Evolutionary conservation across 2,329 filamentous ascomycete genomes (phyloP).

Genomic region (Neurospora crassa): DNA sequence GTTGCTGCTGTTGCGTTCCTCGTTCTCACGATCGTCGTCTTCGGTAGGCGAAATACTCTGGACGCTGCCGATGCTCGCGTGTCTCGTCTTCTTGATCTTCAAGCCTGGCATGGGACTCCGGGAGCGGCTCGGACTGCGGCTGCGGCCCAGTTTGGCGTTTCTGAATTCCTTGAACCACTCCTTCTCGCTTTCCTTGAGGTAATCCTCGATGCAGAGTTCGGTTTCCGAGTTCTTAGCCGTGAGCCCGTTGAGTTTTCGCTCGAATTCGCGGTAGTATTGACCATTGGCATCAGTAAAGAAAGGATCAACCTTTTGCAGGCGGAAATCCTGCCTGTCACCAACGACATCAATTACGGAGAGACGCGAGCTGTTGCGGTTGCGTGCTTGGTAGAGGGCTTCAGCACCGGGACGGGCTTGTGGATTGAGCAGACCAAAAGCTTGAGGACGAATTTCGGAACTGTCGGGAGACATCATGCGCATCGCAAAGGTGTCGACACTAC

Average conservation of each 20-base stretch:
- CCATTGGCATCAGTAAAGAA: conserved; percentile 56
- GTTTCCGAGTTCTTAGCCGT: conserved; percentile 45
- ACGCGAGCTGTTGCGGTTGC: conserved; percentile 29
- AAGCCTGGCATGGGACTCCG: conserved; percentile 15
- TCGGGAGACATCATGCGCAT: conserved; percentile 19
- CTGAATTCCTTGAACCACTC: conserved; percentile 53
- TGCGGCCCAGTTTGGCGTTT: conserved; percentile 44
- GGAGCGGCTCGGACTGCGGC: conserved; percentile 26
- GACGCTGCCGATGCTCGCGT: conserved; percentile 21
- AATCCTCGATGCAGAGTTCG: conserved; percentile 54
- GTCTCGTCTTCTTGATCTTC: conserved; percentile 14
- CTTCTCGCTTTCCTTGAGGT: conserved; percentile 54
- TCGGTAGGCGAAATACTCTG: conserved; percentile 25
- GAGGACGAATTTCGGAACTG: conserved; percentile 10
- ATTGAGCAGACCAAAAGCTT: conserved; percentile 9
- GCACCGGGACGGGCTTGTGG: conserved; percentile 11
- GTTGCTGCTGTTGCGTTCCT: conserved; percentile 10
- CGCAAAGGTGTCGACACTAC: conserved; percentile 20
- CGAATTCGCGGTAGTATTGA: conserved; percentile 48
- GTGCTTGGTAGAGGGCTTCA: conserved; percentile 10
- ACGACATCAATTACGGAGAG: conserved; percentile 48
- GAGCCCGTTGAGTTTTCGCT: conserved; percentile 43
- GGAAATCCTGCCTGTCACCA: conserved; percentile 51
- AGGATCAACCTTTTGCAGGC: conserved; percentile 55
- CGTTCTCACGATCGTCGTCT: conserved; percentile 28